These are phyloP conservation scores for Vickermania spadyakhi DNA, from an alignment of 208 protist genomes.

Conservation along the genomic window DNA sequence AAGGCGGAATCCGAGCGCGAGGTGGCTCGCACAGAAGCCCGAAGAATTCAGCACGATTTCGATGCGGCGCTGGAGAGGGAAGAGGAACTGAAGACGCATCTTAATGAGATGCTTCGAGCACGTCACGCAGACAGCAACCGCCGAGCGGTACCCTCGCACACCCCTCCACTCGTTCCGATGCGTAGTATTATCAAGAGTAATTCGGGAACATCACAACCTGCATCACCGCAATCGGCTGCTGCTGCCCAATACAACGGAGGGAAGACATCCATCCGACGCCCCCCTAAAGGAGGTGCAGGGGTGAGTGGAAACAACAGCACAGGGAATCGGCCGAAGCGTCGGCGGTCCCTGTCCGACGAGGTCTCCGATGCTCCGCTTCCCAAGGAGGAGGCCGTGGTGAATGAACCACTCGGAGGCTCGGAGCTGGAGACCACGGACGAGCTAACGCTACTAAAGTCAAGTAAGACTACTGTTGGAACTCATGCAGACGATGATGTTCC, in stretches of 20 bases:
- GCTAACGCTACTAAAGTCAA: not conserved
- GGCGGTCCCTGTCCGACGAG: not conserved
- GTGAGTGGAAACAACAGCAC: not conserved
- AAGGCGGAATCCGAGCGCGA: conserved; percentile 61
- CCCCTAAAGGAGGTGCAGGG: too few relatives aligned
- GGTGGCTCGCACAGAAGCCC: conserved; percentile 30
- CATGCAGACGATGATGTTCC: not conserved
- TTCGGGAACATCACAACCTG: too few relatives aligned
- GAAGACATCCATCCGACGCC: too few relatives aligned
- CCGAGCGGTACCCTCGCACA: not conserved
- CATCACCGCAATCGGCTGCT: too few relatives aligned
- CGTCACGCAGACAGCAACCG: not conserved
- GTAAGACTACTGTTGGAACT: not conserved
- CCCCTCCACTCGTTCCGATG: not conserved
- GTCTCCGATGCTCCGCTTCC: not conserved
- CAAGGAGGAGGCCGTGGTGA: not conserved
- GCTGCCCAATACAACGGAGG: too few relatives aligned
- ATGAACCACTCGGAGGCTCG: not conserved
- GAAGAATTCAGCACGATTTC: conserved; percentile 32
- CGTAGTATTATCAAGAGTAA: not conserved
- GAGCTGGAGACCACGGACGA: not conserved
- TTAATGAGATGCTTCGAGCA: conserved; percentile 2
- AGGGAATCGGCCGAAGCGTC: not conserved
- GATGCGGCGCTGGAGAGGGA: conserved; percentile 22
- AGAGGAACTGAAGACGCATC: conserved; percentile 14